A percentile compares a stretch with the other conserved stretches of the same genome.
phyloP scores from a whole-genome alignment of 495 filamentous ascomycete species.

The Aspergillus campestris region DNA sequence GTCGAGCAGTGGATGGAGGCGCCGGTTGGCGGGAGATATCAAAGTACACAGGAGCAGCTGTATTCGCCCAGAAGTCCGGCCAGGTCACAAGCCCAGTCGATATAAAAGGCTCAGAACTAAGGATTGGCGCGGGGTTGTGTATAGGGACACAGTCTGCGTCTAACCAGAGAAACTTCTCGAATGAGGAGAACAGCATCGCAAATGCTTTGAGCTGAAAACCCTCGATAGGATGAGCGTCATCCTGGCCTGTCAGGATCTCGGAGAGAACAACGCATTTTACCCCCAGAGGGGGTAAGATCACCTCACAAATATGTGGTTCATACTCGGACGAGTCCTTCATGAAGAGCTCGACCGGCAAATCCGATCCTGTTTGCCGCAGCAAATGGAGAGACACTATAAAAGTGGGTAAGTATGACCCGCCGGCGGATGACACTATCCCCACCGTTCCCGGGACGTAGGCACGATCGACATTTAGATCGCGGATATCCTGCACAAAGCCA shows the following conservation, averaged over 20 bases:
- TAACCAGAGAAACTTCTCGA: conserved; percentile 43
- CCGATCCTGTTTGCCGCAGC: conserved; percentile 39
- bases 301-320: conserved; percentile 36
- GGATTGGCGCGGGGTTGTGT: conserved; percentile 29
- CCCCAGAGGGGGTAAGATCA: conserved; percentile 29
- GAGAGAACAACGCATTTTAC: conserved; percentile 36
- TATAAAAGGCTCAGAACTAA: conserved; percentile 33
- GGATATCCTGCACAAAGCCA: conserved; percentile 22
- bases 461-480: conserved; percentile 3
- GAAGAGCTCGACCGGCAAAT: conserved; percentile 43
- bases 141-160: conserved; percentile 44
- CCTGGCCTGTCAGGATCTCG: conserved; percentile 11
- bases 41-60: conserved; percentile 37
- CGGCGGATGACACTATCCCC: conserved; percentile 40
- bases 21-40: conserved; percentile 33
- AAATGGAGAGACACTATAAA: conserved; percentile 35
- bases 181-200: conserved; percentile 43
- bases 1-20: conserved; percentile 14
- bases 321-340: conserved; percentile 32
- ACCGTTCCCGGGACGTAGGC: conserved; percentile 21
- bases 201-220: conserved; percentile 44
- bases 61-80: conserved; percentile 46
- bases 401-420: conserved; percentile 21
- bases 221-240: conserved; percentile 6
- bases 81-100: conserved; percentile 40